A percentile compares a stretch with the other conserved stretches of the same genome.
phyloP scores from a whole-genome alignment of 1,284 basidiomycete species.

The Ustilago bromivora region DNA sequence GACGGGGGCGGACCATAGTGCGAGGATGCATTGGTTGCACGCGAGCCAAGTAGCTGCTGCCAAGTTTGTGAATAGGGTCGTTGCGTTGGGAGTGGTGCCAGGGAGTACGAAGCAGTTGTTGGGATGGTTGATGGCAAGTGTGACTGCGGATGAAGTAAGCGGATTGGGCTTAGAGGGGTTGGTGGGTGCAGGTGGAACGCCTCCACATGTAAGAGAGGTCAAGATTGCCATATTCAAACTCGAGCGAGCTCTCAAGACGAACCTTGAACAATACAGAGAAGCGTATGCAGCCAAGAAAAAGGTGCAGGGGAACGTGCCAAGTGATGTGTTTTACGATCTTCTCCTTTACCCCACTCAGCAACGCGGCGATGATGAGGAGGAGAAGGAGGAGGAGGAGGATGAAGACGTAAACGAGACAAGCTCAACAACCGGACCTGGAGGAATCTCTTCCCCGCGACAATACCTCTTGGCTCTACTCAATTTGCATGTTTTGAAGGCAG shows the following conservation, averaged over 20 bases:
- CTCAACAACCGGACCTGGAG: constrained; percentile 14
- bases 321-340: constrained; percentile 51
- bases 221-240: constrained; percentile 63
- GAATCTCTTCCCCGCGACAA: constrained; percentile 42
- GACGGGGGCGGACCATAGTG: constrained; percentile 17
- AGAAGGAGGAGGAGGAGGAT: constrained; percentile 53
- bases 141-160: constrained; percentile 11
- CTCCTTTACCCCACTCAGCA: constrained; percentile 24
- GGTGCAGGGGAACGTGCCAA: constrained; percentile 11
- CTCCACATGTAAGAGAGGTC: constrained; percentile 43
- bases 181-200: background rate
- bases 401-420: constrained; percentile 14
- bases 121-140: constrained; percentile 16
- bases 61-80: constrained; percentile 30
- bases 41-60: constrained; percentile 21
- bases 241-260: constrained; percentile 50
- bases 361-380: constrained; percentile 22
- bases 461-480: constrained; percentile 61
- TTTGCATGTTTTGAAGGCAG: constrained; percentile 52
- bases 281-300: constrained; percentile 27
- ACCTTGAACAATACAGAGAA: constrained; percentile 51
- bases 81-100: constrained; percentile 43
- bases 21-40: constrained; percentile 28
- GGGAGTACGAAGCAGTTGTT: constrained; percentile 24
- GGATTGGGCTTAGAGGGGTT: constrained; percentile 11